A percentile compares a stretch with the other conserved stretches of the same genome.
Evolutionary conservation across 2,329 filamentous ascomycete genomes (phyloP).

Genomic region (Penicillium hesseltinei): DNA sequence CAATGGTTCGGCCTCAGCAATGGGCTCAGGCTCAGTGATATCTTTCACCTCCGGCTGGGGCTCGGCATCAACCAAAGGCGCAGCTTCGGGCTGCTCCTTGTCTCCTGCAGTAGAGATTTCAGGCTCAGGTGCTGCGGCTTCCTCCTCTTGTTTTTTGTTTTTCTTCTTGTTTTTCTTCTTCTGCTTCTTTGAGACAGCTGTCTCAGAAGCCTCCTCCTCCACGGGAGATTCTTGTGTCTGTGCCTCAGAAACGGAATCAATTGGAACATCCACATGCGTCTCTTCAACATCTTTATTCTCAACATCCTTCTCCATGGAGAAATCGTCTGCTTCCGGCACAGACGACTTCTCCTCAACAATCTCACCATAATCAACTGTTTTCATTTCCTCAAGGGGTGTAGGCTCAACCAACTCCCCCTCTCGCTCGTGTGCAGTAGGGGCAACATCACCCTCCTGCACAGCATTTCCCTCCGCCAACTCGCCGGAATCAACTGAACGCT

Average conservation of each 20-base stretch:
- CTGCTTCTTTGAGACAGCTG: constrained; percentile 17
- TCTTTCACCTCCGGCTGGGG: constrained; percentile 3
- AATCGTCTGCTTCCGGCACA: constrained; percentile 5
- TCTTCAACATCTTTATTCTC: constrained; percentile 9
- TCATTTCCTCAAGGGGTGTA: background rate
- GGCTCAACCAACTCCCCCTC: constrained; percentile 7
- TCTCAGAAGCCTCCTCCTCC: constrained; percentile 11
- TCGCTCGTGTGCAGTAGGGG: background rate
- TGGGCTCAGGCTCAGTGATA: constrained; percentile 4
- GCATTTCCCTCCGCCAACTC: constrained; percentile 17
- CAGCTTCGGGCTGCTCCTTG: constrained; percentile 17
- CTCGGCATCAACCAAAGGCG: background rate
- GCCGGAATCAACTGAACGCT: constrained; percentile 23
- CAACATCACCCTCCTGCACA: constrained; percentile 11
- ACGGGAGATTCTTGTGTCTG: background rate
- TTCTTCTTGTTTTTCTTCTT: constrained; percentile 25
- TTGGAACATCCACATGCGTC: constrained; percentile 3
- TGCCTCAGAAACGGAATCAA: constrained; percentile 3
- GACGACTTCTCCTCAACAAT: constrained; percentile 1
- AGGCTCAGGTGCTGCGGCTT: background rate
- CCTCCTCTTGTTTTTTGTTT: constrained; percentile 13
- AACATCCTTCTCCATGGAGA: background rate
- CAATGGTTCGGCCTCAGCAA: constrained; percentile 1
- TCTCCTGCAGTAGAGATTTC: constrained; percentile 15
- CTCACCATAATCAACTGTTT: background rate